phyloP scores from a whole-genome alignment of 768 basidiomycete genomes.

The Termitomyces sp. region DNA sequence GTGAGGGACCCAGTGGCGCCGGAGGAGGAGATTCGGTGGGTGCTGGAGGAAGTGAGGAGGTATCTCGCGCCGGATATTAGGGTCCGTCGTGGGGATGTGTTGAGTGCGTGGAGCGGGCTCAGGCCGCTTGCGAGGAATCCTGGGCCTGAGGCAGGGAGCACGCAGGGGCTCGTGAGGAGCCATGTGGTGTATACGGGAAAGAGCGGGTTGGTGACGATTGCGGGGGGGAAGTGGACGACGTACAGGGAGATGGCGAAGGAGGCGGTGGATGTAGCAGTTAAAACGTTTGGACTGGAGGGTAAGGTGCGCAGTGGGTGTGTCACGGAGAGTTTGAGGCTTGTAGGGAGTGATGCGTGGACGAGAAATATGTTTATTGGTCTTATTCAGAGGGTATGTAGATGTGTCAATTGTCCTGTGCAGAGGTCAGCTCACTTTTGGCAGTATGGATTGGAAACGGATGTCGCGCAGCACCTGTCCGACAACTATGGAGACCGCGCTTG shows the following conservation, averaged over 20 bases:
- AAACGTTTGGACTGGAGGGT: conserved; percentile 51
- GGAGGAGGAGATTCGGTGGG: conserved; percentile 97
- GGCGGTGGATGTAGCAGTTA: conserved; percentile 80
- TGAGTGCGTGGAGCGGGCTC: conserved; percentile 92
- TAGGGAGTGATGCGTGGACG: conserved; percentile 93
- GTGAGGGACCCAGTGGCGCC: conserved; percentile 69
- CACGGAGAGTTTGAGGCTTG: conserved; percentile 74
- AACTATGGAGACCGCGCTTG: conserved; percentile 96
- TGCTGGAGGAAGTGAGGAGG: conserved; percentile 85
- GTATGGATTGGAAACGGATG: conserved; percentile 89
- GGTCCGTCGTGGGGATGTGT: conserved; percentile 89
- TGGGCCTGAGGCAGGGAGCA: no score
- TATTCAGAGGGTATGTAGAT: conserved; percentile 64
- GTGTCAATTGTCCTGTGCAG: not conserved
- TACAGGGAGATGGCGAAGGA: conserved; percentile 96
- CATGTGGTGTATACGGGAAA: conserved; percentile 26
- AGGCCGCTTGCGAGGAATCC: conserved; percentile 79
- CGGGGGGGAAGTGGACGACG: conserved; percentile 99
- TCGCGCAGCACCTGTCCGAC: conserved; percentile 28
- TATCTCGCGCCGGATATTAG: conserved; percentile 92
- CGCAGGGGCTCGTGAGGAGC: conserved; percentile 26
- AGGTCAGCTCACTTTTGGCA: conserved; percentile 17
- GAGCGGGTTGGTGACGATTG: conserved; percentile 86
- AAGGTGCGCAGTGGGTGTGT: conserved; percentile 57
- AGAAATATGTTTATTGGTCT: conserved; percentile 96